Conservation (phyloP, 805 yeast species). For the Millerago galiae region DNA sequence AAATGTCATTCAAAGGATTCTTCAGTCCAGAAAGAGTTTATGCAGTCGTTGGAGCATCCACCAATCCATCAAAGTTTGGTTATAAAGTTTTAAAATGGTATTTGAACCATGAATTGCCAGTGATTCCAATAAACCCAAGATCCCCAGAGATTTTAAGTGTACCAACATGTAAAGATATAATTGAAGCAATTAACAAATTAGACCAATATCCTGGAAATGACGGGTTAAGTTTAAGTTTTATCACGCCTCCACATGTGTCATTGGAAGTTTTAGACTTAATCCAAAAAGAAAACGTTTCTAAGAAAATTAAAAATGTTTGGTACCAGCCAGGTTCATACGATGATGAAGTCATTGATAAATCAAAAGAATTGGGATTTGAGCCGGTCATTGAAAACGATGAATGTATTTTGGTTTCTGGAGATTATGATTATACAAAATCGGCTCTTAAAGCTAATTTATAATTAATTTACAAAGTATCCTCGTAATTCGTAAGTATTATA, state of each 20-base stretch:
- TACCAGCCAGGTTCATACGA: constrained; percentile 80
- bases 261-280: constrained; percentile 36
- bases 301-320: constrained; percentile 56
- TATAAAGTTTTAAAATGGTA: constrained; percentile 69
- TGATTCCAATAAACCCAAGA: constrained; percentile 60
- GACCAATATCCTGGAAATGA: constrained; percentile 26
- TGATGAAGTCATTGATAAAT: constrained; percentile 37
- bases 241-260: constrained; percentile 69
- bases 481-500: not conserved
- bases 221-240: constrained; percentile 55
- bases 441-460: constrained; percentile 1
- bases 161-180: constrained; percentile 30
- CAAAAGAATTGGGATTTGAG: constrained; percentile 28
- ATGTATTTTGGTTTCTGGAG: constrained; percentile 71
- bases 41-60: constrained; percentile 69
- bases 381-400: constrained; percentile 44
- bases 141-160: constrained; percentile 40
- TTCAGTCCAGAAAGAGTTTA: constrained; percentile 47
- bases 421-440: constrained; percentile 15
- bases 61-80: constrained; percentile 60
- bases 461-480: too few species aligned
- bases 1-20: constrained; percentile 34
- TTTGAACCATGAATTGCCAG: constrained; percentile 46
- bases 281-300: constrained; percentile 17
- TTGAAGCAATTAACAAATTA: constrained; percentile 20